A percentile compares a stretch with the other conserved stretches of the same genome.
phyloP scores from a whole-genome alignment of 2,329 filamentous ascomycete species.

The Talaromyces sp. region DNA sequence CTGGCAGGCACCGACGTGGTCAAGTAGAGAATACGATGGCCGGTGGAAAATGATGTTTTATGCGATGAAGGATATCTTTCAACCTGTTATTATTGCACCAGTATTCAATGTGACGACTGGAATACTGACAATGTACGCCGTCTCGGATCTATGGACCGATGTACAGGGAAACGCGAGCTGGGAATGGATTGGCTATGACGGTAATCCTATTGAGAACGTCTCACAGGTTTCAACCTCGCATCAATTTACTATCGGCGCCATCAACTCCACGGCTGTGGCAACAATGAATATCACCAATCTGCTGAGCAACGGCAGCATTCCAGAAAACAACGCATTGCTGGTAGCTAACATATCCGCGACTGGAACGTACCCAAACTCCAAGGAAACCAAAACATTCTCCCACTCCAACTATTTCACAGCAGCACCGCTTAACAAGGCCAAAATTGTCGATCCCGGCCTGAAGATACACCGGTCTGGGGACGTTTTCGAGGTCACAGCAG shows the following conservation, averaged over 20 bases:
- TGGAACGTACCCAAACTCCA: constrained; percentile 43
- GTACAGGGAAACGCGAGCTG: constrained; percentile 44
- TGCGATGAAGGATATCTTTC: constrained; percentile 52
- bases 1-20: constrained; percentile 61
- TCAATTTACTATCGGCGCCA: constrained; percentile 39
- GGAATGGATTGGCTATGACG: constrained; percentile 49
- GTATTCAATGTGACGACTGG: constrained; percentile 50
- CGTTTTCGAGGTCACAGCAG: constrained; percentile 45
- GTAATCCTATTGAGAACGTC: constrained; percentile 34
- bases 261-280: not conserved
- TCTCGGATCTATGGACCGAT: constrained; percentile 53
- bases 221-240: constrained; percentile 26
- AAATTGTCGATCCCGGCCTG: constrained; percentile 47
- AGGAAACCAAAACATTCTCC: constrained; percentile 33
- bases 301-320: constrained; percentile 33
- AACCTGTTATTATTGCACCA: constrained; percentile 54
- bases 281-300: constrained; percentile 50
- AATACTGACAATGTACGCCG: constrained; percentile 50
- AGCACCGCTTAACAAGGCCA: constrained; percentile 39
- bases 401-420: constrained; percentile 51
- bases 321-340: constrained; percentile 37
- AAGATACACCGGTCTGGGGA: constrained; percentile 23
- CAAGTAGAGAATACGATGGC: constrained; percentile 58
- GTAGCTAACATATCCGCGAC: constrained; percentile 40
- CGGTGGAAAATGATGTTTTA: constrained; percentile 62